Conservation (phyloP, 441 rosid genomes). For the Sinapis alba region DNA sequence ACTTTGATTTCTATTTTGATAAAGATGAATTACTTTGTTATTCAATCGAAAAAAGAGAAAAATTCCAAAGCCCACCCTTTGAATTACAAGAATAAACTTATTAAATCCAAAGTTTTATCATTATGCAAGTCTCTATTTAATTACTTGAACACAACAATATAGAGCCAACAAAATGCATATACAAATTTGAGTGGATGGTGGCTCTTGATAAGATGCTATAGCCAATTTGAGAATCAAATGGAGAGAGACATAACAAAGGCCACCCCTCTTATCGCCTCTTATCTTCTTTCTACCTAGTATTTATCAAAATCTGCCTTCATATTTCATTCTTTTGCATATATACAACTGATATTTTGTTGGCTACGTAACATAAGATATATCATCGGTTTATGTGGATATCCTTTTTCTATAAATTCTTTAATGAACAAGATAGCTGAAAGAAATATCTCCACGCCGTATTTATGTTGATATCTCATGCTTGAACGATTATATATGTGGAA, state of each 20-base stretch:
- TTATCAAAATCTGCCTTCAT: conserved; percentile 2
- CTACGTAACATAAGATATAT: conserved; percentile 1
- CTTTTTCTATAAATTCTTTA: background rate
- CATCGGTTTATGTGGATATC: conserved; percentile 27
- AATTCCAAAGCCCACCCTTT: background rate
- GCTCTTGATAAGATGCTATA: conserved; percentile 16
- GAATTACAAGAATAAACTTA: background rate
- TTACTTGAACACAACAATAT: background rate
- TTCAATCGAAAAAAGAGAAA: background rate
- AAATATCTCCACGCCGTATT: conserved; percentile 28
- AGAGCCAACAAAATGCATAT: background rate
- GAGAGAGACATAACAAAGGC: conserved; percentile 17
- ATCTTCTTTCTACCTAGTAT: conserved; percentile 31
- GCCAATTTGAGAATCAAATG: conserved; percentile 7
- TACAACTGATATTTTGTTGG: background rate
- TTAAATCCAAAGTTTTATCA: background rate
- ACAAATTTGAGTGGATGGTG: conserved; percentile 14
- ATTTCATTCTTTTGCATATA: background rate
- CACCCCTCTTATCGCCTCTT: conserved; percentile 16
- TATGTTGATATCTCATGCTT: conserved; percentile 16
- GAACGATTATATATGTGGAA: conserved; percentile 4
- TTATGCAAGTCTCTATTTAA: background rate
- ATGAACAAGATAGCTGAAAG: conserved; percentile 15
- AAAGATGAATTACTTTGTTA: background rate
- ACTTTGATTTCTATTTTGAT: background rate